Evolutionary conservation across 2,329 filamentous ascomycete genomes (phyloP), one percentile per base, ranked within the genome.

Genomic region (Periglandula ipomoeae): DNA sequence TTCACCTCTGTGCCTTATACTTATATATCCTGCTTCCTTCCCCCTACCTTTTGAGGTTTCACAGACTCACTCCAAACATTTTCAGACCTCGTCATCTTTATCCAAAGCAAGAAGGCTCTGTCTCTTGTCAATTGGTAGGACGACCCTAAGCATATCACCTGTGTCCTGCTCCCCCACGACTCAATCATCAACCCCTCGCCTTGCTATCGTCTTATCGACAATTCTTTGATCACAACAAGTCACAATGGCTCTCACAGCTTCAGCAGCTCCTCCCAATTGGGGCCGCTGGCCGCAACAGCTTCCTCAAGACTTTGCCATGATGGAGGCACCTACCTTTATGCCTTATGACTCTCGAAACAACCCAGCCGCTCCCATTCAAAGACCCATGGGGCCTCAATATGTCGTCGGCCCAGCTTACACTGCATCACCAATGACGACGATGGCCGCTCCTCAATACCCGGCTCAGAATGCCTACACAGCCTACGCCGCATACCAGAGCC

Each of bases 241-340:
- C 55, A 59, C 54, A 50, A 67, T 80, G 74, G 72, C 73, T 56
- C 68, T 76, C 57, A 67, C 71, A 49, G 65, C 70, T 59, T 69
- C 73, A 58, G 61, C 70, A 48, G 63, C 70, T 42, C 58, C 67
- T 54, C 65, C 70, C 47, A 67, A 64, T 65, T 82, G 79, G 79
- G 72, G 69, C 57, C 75, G 75, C 56, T 80, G 76, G 73, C 64
- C 71, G 54, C 63, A 73, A 51, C 75, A 78, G 38, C 70, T 76
- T 40, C 65, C 64, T 13, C 56, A 62, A 44, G 72, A 74, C 34
- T 78, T 75, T 56, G 53, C 59, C 51, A 69, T 76, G 61, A 72
- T 79, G 68, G 72, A 74, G 43, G 57, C 66, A 23, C 64, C 68
- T 17, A 59, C 63, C 22, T 65, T 78, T 54, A 65, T 79, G 55